Conservation (phyloP, 176 grass and related monocot species). For the Calamus simplicifolius region DNA sequence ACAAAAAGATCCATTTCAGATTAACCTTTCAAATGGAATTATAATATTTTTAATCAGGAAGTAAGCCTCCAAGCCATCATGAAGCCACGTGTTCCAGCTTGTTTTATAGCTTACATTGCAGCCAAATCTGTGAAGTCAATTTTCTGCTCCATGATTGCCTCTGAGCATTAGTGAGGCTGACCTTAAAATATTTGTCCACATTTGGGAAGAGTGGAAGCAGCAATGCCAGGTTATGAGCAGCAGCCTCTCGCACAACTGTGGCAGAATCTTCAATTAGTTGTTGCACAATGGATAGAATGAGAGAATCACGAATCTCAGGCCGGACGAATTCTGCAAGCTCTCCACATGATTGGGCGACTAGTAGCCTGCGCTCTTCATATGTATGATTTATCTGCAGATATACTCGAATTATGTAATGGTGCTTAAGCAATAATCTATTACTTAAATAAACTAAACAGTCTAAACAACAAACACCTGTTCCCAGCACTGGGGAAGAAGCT, state of each 20-base stretch:
- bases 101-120: constrained; percentile 31
- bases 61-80: constrained; percentile 10
- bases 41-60: constrained; percentile 15
- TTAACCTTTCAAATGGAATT: constrained; percentile 16
- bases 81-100: constrained; percentile 22
- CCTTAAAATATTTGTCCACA: constrained; percentile 92
- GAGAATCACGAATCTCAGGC: constrained; percentile 88
- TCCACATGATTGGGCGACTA: constrained; percentile 93
- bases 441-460: constrained; percentile 1
- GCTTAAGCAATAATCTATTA: background rate
- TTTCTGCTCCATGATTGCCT: constrained; percentile 34
- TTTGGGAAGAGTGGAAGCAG: constrained; percentile 91
- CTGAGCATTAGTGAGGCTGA: constrained; percentile 47
- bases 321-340: constrained; percentile 83
- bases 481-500: constrained; percentile 96
- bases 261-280: constrained; percentile 94
- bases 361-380: constrained; percentile 80
- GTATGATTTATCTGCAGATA: constrained; percentile 88
- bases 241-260: constrained; percentile 82
- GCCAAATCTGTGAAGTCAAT: constrained; percentile 37
- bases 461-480: constrained; percentile 53
- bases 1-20: constrained; percentile 28
- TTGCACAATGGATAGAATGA: constrained; percentile 97
- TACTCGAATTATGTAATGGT: no score
- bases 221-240: constrained; percentile 79